Conservation (phyloP, 1,139 yeast species). For the Suhomyces anneliseae region DNA sequence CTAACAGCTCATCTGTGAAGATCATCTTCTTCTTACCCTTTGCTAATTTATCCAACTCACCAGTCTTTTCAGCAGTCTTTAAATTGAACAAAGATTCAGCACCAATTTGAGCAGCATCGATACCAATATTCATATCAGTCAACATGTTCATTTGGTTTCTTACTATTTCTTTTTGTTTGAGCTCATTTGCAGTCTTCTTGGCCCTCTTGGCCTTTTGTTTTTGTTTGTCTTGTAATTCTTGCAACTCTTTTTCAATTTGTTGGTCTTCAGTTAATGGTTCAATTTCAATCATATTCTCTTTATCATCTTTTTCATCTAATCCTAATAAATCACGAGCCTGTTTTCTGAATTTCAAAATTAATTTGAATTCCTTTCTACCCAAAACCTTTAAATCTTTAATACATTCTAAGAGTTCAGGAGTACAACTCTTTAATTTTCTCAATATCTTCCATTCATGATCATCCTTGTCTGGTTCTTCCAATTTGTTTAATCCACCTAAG, state of each 20-base stretch:
- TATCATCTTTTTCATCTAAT: constrained; percentile 55
- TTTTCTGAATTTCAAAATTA: constrained; percentile 82
- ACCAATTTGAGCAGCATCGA: constrained; percentile 86
- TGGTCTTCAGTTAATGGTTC: constrained; percentile 85
- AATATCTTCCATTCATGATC: constrained; percentile 74
- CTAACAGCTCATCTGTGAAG: constrained; percentile 54
- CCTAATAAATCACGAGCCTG: constrained; percentile 80
- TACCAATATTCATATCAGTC: constrained; percentile 89
- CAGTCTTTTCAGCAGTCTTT: constrained; percentile 81
- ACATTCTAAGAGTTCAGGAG: constrained; percentile 76
- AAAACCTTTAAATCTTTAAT: constrained; percentile 88
- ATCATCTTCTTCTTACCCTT: constrained; percentile 84
- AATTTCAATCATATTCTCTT: constrained; percentile 53
- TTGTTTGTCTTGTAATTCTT: constrained; percentile 69
- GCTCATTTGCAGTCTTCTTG: constrained; percentile 77
- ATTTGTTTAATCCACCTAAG: constrained; percentile 69
- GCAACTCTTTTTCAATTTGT: constrained; percentile 80
- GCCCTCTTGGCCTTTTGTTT: constrained; percentile 71
- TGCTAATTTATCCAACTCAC: constrained; percentile 69
- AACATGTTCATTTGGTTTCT: constrained; percentile 97
- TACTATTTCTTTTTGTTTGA: constrained; percentile 81
- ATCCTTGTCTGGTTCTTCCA: constrained; percentile 50
- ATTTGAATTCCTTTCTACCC: constrained; percentile 90
- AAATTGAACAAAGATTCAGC: constrained; percentile 80
- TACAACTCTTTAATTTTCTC: constrained; percentile 70